Evolutionary conservation across 106 monocot species (phyloP), one percentile per base, ranked within the genome.

Genomic region (Dioscorea dumetorum): DNA sequence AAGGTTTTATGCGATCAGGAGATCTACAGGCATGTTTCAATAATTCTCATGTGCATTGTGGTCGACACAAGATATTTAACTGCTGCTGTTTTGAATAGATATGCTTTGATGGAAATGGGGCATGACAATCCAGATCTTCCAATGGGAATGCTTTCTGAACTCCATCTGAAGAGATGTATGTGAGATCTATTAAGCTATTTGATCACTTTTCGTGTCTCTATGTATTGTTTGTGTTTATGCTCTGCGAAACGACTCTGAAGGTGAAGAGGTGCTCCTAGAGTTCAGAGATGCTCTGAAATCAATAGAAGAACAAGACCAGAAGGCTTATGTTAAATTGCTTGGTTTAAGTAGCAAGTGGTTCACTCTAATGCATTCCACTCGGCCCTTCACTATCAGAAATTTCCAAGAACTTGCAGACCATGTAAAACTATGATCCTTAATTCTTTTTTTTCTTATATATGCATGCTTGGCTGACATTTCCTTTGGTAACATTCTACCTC

Each of bases 341-440:
- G 87, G 87, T 31, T 80, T 80, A 61, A 80, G 84, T 77, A 87
- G 82, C 51, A 84, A 74, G 72, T 91, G 91, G 91, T 91, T 91
- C 72, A 84, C 79, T 35, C 17, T 87, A 24, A 78, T 87, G 82
- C 87, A 78, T 32, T 87, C 91, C 3, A 73, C 79, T n/a, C 59
- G 82, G 35, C 84, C 91, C 4, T 91, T 87, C 18, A 85, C 63
- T 1, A 77, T 91, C 33, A 85, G 77, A 24, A 54, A 74, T 10
- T 70, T 66, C 41, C 53, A 80, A 35, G 82, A 91, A 64, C 67
- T 87, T 18, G 87, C 81, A 48, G 84, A 91, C 7, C 72, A 91
- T 78, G 91, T 91, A 78, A 48, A 41, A 35, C 63, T 34, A 28
- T 28, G n/a, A 15, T 4, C 21, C 10, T 31, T 24, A 16, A n/a